Percentiles rank a stretch among this genome's conserved stretches.
Conservation (phyloP, 352 stramenopile genomes). For the Pythium oligandrum region DNA sequence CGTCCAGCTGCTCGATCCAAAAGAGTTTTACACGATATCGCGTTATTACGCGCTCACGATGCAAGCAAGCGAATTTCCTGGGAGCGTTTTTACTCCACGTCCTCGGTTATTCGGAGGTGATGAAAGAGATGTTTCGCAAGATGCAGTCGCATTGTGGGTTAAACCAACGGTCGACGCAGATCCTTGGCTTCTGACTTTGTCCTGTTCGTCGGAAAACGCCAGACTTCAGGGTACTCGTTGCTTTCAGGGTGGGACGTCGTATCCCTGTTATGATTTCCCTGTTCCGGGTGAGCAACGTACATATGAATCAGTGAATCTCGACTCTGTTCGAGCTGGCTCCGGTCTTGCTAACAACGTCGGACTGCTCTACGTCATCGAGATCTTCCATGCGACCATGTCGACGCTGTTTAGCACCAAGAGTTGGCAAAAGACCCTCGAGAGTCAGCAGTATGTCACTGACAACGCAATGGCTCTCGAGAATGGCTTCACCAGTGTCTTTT, state of each 20-base stretch:
- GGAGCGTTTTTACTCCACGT: slow-evolving; percentile 19
- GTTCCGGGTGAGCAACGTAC: slow-evolving; percentile 14
- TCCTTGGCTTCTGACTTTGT: slow-evolving; percentile 21
- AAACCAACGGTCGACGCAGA: slow-evolving; percentile 14
- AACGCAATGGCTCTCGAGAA: slow-evolving; percentile 15
- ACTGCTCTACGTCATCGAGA: slow-evolving; percentile 21
- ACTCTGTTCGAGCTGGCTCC: slow-evolving; percentile 8
- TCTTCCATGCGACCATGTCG: slow-evolving; percentile 25
- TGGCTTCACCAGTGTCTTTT: slow-evolving; percentile 20
- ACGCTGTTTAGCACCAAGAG: slow-evolving; percentile 22
- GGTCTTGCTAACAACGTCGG: slow-evolving; percentile 25
- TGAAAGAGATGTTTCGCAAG: slow-evolving; percentile 3
- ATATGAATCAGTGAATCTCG: slow-evolving; percentile 13
- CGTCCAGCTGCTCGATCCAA: slow-evolving; percentile 21
- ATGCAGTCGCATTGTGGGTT: slow-evolving; percentile 25
- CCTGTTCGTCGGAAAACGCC: slow-evolving; percentile 15
- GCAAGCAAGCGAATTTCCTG: slow-evolving; percentile 33
- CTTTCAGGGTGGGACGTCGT: slow-evolving; percentile 17
- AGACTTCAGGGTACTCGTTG: slow-evolving; percentile 21
- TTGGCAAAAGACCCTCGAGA: slow-evolving; percentile 27
- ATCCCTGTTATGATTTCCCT: slow-evolving; percentile 27
- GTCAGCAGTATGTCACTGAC: slow-evolving; percentile 13
- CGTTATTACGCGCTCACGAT: slow-evolving; percentile 30
- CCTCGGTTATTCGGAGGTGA: slow-evolving; percentile 9
- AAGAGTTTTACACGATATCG: slow-evolving; percentile 22